phyloP scores from a whole-genome alignment of 192 early-diverging fungal species.

The Allomyces macrogynus region DNA sequence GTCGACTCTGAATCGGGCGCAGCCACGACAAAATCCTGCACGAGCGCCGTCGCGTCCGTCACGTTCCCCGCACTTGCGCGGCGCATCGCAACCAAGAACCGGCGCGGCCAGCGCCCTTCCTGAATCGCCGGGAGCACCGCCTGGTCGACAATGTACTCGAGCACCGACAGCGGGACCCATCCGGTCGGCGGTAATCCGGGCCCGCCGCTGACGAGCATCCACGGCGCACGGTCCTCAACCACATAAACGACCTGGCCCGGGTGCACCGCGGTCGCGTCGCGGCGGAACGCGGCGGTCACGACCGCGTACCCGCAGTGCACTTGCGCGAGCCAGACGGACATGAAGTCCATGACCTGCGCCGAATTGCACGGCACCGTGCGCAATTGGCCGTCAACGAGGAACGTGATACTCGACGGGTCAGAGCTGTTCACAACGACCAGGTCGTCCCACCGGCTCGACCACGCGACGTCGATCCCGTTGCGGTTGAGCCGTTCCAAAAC shows the following conservation, averaged over 20 bases:
- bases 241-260: neutral
- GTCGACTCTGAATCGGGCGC: too few relatives aligned
- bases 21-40: too few relatives aligned
- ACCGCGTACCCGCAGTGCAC: neutral
- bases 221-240: neutral
- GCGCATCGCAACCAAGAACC: neutral
- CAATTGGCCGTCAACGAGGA: neutral
- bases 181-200: neutral
- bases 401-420: neutral
- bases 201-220: neutral
- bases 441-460: neutral
- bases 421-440: neutral
- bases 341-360: neutral
- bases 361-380: neutral
- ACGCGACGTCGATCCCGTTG: neutral
- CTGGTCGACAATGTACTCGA: neutral
- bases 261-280: neutral
- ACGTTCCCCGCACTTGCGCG: neutral
- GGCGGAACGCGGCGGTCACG: neutral
- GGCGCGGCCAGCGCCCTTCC: neutral
- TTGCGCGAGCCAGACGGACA: neutral
- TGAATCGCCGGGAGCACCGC: neutral
- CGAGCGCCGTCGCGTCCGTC: too few relatives aligned
- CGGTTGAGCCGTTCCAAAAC: neutral
- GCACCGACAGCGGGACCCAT: neutral